Base-by-base conservation (phyloP, 805 yeast species). In the Yarrowia divulgata region DNA sequence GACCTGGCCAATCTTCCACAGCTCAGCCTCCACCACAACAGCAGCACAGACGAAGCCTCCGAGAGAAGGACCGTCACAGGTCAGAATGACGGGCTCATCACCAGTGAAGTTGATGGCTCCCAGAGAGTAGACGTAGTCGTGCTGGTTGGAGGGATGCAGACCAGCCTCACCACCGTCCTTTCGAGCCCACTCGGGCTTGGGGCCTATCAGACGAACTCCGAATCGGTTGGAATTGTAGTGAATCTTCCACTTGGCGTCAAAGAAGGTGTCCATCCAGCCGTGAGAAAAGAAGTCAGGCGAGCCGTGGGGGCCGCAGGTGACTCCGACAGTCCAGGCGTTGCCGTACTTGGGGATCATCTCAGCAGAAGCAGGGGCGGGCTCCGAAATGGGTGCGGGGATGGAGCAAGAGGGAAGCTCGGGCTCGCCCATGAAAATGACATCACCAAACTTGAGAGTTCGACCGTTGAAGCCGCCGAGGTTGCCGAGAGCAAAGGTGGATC, bases 101-200 rank as follows among this genome's bases (percentile, higher is more conserved):
- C 99, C 99, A 43, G 98, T 95, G 78, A 95, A 95, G 80, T 95
- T 95, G 79, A 94, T 90, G 39, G 99, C 98, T 75, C 99, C 98
- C 67, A 93, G 81, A 0, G 98, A 92, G 78, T 94, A 94, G 67
- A 94, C 98, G 76, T 94, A 95, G 81, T 94, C 99, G 77, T 94
- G 98, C 52, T 97, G 93, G 80, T 94, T 94, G n/a, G 98, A 93
- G 63, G 99, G 99, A 81, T 94, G 99, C 76, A 94, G 83, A 69
- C 99, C 99, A 70, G 95, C 99, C 75, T 93, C 97, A 71, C 98
- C 99, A 80, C 98, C 99, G 78, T 93, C 97, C 9, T 84, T 78
- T 81, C 99, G 87, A 14, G 98, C 97, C 99, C 98, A 95, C 76
- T 86, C 84, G 13, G 98, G 99, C 79, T 93, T 94, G 69, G 98